A percentile compares a stretch with the other conserved stretches of the same genome.
phyloP scores from a whole-genome alignment of 371 early-diverging fungal genomes.

The Mucor piriformis region DNA sequence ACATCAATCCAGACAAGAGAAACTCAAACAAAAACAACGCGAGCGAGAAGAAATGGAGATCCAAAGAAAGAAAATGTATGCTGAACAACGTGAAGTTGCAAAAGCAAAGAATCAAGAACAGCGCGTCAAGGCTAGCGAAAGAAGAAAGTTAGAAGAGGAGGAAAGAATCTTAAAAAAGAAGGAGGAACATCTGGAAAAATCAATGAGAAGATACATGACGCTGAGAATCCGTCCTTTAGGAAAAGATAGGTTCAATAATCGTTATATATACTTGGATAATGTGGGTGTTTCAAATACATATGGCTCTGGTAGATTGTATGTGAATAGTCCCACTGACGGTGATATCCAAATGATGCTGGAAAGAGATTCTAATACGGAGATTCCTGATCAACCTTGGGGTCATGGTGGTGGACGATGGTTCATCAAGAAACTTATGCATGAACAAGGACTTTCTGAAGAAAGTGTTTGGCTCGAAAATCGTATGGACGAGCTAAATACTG shows the following conservation, averaged over 20 bases:
- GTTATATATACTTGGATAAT: constrained; percentile 86
- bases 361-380: constrained; percentile 30
- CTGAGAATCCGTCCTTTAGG: constrained; percentile 77
- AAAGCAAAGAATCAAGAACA: constrained; percentile 53
- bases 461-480: constrained; percentile 44
- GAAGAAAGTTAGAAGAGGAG: constrained; percentile 55
- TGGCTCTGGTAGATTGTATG: constrained; percentile 67
- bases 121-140: constrained; percentile 47
- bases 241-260: constrained; percentile 80
- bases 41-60: constrained; percentile 53
- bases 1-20: constrained; percentile 56
- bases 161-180: constrained; percentile 48
- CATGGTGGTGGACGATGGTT: constrained; percentile 48
- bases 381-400: constrained; percentile 42
- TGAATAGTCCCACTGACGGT: constrained; percentile 58
- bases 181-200: constrained; percentile 69
- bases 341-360: constrained; percentile 56
- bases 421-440: constrained; percentile 43
- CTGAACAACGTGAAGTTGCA: constrained; percentile 48
- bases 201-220: constrained; percentile 61
- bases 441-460: constrained; percentile 46
- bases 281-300: constrained; percentile 61
- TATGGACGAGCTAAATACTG: constrained; percentile 21
- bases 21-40: constrained; percentile 52
- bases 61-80: constrained; percentile 39